phyloP scores from a whole-genome alignment of 306 rosid genomes.

The Prunus mume region DNA sequence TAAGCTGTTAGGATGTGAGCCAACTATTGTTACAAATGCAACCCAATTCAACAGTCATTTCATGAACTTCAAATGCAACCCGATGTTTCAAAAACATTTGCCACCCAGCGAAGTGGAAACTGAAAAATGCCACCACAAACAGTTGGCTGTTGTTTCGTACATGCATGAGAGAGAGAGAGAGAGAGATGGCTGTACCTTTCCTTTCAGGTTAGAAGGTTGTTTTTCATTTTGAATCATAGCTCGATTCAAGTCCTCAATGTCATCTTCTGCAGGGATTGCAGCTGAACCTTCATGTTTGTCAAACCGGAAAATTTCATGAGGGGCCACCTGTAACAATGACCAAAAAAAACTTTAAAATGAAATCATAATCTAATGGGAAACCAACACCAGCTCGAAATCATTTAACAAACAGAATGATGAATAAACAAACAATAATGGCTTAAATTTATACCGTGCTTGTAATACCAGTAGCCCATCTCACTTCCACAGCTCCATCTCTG shows the following conservation, averaged over 20 bases:
- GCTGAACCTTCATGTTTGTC: conserved; percentile 64
- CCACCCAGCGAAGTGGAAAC: neutral
- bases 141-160: conserved; percentile 6
- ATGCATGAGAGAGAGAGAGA: conserved; percentile 4
- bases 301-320: conserved; percentile 65
- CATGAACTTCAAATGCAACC: neutral
- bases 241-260: conserved; percentile 48
- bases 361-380: conserved; percentile 4
- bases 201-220: conserved; percentile 36
- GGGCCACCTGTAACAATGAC: conserved; percentile 59
- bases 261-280: conserved; percentile 49
- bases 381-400: conserved; percentile 18
- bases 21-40: neutral
- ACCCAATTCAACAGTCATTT: neutral
- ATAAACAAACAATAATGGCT: neutral
- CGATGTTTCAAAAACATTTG: neutral
- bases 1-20: too few relatives aligned
- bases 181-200: conserved; percentile 50
- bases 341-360: conserved; percentile 6
- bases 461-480: conserved; percentile 86
- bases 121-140: neutral
- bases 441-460: conserved; percentile 59
- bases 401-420: conserved; percentile 10
- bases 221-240: conserved; percentile 46
- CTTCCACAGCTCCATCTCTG: conserved; percentile 71